These are phyloP conservation scores for Raddia distichophylla DNA, from an alignment of 176 grass and related monocot genomes.

Conservation along the genomic window DNA sequence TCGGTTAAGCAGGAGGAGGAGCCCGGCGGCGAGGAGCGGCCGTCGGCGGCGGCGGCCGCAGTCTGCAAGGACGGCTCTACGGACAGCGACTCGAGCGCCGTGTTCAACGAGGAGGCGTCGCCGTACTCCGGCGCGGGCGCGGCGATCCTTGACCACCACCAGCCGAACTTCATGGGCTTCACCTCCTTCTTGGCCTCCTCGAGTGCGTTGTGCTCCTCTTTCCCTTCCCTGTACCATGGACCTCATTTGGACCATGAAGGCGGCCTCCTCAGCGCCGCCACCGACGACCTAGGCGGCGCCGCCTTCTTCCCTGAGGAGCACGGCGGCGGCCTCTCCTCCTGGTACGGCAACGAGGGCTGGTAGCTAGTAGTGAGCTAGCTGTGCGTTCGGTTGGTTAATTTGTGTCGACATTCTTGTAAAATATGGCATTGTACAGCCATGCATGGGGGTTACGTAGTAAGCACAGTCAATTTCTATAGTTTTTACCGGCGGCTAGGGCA, in stretches of 20 bases:
- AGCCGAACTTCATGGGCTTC: constrained; percentile 40
- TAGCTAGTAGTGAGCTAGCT: constrained; percentile 27
- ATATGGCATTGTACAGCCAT: constrained; percentile 40
- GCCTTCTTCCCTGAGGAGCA: constrained; percentile 44
- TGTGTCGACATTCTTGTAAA: constrained; percentile 39
- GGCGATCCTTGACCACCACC: constrained; percentile 13
- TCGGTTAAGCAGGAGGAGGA: constrained; percentile 33
- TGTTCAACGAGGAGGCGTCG: constrained; percentile 60
- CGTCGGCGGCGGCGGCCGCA: neutral
- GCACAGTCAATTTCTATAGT: constrained; percentile 40
- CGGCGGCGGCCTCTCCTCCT: constrained; percentile 38
- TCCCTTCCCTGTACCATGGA: constrained; percentile 40
- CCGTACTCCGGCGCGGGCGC: constrained; percentile 35
- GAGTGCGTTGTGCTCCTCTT: constrained; percentile 20
- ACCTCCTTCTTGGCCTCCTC: constrained; percentile 43
- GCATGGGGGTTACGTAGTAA: constrained; percentile 32
- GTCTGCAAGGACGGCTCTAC: constrained; percentile 40
- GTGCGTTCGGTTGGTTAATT: constrained; percentile 2
- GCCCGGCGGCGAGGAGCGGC: neutral
- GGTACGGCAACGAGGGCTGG: constrained; percentile 49
- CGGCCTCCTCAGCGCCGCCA: constrained; percentile 15
- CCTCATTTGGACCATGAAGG: constrained; percentile 38
- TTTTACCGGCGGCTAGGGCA: constrained; percentile 32
- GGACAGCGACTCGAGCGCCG: constrained; percentile 61
- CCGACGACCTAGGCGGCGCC: constrained; percentile 20